These are phyloP conservation scores for Septoria petroselini DNA, from an alignment of 2,329 filamentous ascomycete genomes.

Conservation along the genomic window DNA sequence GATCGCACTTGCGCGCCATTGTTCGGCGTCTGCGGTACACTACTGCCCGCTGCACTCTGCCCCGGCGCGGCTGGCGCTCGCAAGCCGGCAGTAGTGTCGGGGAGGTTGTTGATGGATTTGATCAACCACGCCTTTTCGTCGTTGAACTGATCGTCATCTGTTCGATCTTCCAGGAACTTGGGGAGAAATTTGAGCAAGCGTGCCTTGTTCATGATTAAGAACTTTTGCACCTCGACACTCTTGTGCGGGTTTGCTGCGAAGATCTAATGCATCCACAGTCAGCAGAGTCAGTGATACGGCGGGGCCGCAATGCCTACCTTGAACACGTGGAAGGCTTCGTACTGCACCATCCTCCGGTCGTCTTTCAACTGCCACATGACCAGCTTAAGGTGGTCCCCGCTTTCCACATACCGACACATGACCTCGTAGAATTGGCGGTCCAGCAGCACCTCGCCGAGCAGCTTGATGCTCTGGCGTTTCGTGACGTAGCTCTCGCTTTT, in stretches of 20 bases:
- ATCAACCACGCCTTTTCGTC: conserved; percentile 97
- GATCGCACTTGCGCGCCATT: conserved; percentile 5
- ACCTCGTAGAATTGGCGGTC: conserved; percentile 96
- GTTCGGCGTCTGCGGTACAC: conserved; percentile 2
- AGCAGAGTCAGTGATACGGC: conserved; percentile 15
- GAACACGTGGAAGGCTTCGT: conserved; percentile 98
- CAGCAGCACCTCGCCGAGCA: conserved; percentile 89
- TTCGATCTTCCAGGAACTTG: conserved; percentile 88
- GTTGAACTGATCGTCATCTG: conserved; percentile 96
- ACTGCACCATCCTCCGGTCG: conserved; percentile 98
- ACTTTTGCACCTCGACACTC: conserved; percentile 90
- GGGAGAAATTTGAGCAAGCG: conserved; percentile 85
- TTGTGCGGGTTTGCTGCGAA: conserved; percentile 99
- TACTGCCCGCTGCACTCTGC: neutral
- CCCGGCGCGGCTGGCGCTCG: conserved; percentile 11
- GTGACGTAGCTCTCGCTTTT: conserved; percentile 96
- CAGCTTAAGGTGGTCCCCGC: conserved; percentile 92
- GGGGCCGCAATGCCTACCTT: conserved; percentile 55
- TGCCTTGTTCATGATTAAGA: conserved; percentile 93
- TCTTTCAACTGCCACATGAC: conserved; percentile 97
- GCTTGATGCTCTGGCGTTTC: conserved; percentile 95
- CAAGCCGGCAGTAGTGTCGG: conserved; percentile 34
- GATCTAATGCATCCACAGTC: conserved; percentile 53
- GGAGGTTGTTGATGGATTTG: conserved; percentile 67
- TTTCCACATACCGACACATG: conserved; percentile 96